phyloP scores from a whole-genome alignment of 768 basidiomycete species.

The Cyathus striatus region DNA sequence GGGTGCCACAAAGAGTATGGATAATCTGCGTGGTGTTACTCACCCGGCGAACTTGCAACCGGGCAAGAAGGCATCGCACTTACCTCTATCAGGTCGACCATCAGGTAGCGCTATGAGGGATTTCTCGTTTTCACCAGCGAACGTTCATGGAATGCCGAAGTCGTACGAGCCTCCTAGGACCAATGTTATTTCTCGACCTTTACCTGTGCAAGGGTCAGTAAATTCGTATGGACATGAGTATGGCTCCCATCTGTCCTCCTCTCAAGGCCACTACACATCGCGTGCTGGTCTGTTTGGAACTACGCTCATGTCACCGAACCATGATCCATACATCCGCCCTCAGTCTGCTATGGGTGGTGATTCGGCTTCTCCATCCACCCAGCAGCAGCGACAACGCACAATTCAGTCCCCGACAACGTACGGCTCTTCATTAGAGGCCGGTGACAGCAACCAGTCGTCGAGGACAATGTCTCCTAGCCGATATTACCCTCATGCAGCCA shows the following conservation, averaged over 20 bases:
- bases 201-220: constrained; percentile 35
- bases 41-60: constrained; percentile 30
- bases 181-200: constrained; percentile 25
- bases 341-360: constrained; percentile 55
- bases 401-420: constrained; percentile 35
- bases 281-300: constrained; percentile 11
- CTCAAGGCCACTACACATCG: constrained; percentile 15
- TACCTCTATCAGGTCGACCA: constrained; percentile 16
- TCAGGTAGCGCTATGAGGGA: constrained; percentile 16
- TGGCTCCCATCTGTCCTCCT: constrained; percentile 1
- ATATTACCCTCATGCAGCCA: constrained; percentile 19
- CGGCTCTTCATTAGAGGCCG: constrained; percentile 24
- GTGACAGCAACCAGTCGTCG: constrained; percentile 28
- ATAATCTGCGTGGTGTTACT: constrained; percentile 36
- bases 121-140: constrained; percentile 14
- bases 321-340: constrained; percentile 60
- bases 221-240: constrained; percentile 26
- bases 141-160: constrained; percentile 29
- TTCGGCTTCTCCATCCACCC: constrained; percentile 32
- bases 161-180: constrained; percentile 36
- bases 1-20: constrained; percentile 50
- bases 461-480: constrained; percentile 30
- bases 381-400: constrained; percentile 22
- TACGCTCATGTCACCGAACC: constrained; percentile 35
- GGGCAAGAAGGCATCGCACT: constrained; percentile 3